phyloP scores from a whole-genome alignment of 306 rosid species.

The Cicer pinnatifidum region DNA sequence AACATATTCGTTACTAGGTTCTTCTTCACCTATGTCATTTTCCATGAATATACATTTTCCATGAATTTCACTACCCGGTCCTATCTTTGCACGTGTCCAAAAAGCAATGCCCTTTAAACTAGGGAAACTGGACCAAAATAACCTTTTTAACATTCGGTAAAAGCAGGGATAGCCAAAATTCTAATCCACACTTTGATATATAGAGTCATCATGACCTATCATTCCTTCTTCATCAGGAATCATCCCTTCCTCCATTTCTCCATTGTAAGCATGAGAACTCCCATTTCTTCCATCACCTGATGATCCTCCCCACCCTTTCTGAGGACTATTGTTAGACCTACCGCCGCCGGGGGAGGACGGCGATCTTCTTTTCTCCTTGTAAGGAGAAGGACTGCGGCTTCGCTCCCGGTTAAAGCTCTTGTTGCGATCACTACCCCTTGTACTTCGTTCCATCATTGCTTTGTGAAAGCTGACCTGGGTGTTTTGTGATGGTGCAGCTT shows the following conservation, averaged over 20 bases:
- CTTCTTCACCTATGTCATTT: conserved; percentile 39
- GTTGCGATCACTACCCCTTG: conserved; percentile 48
- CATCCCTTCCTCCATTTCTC: conserved; percentile 86
- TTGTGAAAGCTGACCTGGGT: conserved; percentile 72
- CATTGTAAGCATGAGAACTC: conserved; percentile 49
- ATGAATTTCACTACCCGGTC: conserved; percentile 42
- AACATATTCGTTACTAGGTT: conserved; percentile 17
- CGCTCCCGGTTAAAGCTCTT: conserved; percentile 57
- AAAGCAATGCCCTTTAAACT: conserved; percentile 42
- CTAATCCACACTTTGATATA: conserved; percentile 36
- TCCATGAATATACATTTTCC: conserved; percentile 50
- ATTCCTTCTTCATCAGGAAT: conserved; percentile 77
- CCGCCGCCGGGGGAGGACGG: not conserved
- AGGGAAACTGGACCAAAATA: conserved; percentile 43
- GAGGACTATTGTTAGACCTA: conserved; percentile 42
- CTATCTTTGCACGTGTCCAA: conserved; percentile 44
- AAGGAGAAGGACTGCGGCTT: conserved; percentile 68
- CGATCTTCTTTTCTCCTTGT: not conserved
- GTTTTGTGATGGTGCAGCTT: conserved; percentile 47
- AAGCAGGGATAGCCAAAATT: not conserved
- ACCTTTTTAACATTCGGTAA: conserved; percentile 8
- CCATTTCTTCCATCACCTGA: conserved; percentile 38
- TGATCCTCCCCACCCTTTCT: conserved; percentile 49
- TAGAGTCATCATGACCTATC: conserved; percentile 56
- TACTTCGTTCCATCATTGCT: conserved; percentile 65